Evolutionary conservation across 345 rosid species (phyloP).

Genomic region (Carallia brachiata): DNA sequence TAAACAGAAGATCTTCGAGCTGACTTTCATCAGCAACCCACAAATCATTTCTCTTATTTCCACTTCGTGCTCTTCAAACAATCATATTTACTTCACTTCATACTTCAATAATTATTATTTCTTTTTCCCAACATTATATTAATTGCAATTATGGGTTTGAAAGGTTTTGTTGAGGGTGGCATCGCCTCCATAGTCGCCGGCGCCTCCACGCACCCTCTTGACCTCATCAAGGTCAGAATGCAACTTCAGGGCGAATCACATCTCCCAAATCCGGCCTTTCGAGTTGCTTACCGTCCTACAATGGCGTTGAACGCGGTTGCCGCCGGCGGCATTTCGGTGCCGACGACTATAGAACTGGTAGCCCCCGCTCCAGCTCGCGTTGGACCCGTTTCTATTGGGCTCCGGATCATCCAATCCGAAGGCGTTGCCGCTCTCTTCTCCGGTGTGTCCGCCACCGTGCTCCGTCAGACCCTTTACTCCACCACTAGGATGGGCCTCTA

Average conservation of each 20-base stretch:
- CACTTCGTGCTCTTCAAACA: not conserved
- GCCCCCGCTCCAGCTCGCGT: constrained; percentile 3
- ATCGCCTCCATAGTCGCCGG: constrained; percentile 23
- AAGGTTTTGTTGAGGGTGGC: constrained; percentile 25
- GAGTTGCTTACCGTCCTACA: not conserved
- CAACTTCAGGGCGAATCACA: constrained; percentile 20
- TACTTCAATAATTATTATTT: not conserved
- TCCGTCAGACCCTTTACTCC: constrained; percentile 19
- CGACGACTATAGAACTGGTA: not conserved
- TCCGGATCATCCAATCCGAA: constrained; percentile 15
- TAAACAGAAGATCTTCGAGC: not conserved
- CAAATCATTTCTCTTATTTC: not conserved
- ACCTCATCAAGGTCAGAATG: constrained; percentile 24
- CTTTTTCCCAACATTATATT: no score
- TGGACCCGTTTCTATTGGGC: constrained; percentile 16
- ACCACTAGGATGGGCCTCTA: constrained; percentile 26
- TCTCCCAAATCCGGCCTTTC: not conserved
- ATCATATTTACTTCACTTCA: not conserved
- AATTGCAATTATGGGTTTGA: constrained; percentile 18
- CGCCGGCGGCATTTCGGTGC: not conserved
- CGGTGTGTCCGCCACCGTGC: constrained; percentile 14
- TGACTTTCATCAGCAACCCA: not conserved
- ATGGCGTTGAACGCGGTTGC: not conserved
- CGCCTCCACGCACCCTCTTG: constrained; percentile 22
- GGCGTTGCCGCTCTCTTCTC: constrained; percentile 13